Evolutionary conservation across 331 rosid genomes (phyloP).

Genomic region (Quercus phellos): DNA sequence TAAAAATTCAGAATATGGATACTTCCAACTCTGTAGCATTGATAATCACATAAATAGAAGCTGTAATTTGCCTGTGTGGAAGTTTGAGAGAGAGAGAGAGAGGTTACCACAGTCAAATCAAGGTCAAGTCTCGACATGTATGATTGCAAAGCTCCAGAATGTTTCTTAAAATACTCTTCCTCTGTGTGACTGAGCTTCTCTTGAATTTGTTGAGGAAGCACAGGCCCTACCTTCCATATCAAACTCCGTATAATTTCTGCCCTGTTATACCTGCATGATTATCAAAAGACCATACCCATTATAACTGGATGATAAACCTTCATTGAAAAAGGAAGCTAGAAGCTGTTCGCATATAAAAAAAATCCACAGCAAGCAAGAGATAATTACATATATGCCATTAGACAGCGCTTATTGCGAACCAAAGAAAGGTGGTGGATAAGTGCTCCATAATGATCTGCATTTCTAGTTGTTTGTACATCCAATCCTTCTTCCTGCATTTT

Average conservation of each 20-base stretch:
- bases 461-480: conserved; percentile 72
- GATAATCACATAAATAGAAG: not conserved
- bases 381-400: conserved; percentile 69
- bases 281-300: conserved; percentile 6
- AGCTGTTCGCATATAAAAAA: not conserved
- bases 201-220: conserved; percentile 65
- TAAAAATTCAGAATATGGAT: not conserved
- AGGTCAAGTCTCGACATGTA: conserved; percentile 58
- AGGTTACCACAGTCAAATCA: conserved; percentile 78
- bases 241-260: conserved; percentile 56
- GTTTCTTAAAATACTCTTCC: conserved; percentile 70
- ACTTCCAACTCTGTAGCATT: not conserved
- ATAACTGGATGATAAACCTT: not conserved
- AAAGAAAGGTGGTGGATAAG: conserved; percentile 84
- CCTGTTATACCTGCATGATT: conserved; percentile 50
- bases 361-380: not conserved
- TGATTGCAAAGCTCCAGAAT: conserved; percentile 53
- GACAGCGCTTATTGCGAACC: conserved; percentile 84
- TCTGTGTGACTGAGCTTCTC: conserved; percentile 68
- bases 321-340: not conserved
- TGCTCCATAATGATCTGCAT: conserved; percentile 76
- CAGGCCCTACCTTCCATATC: conserved; percentile 75
- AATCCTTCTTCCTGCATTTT: conserved; percentile 79
- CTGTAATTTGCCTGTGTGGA: not conserved
- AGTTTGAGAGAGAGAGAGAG: not conserved